Base-by-base conservation (phyloP, 352 stramenopile genomes). In the Phytophthora capsici region DNA sequence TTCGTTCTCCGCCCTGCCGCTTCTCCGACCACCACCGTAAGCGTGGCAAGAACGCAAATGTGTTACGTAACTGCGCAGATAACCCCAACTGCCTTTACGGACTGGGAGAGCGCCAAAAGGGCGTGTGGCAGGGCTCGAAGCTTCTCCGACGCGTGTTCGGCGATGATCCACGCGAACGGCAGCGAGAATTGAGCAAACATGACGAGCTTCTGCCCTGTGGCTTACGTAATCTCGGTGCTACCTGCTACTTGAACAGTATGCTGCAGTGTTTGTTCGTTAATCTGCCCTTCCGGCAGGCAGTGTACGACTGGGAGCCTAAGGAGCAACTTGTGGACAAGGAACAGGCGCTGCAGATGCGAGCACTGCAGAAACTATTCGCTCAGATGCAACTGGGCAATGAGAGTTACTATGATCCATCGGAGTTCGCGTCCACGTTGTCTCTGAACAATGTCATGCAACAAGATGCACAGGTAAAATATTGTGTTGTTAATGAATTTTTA, bases 231-330 rank as follows among this genome's bases (percentile, higher is more conserved):
- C 66, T 96, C 1, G 88, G 88, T 1, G 88, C 88, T n/a, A 96
- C 88, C 22, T 96, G 88, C 60, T 96, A 96, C 63, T 55, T 96
- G 28, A 94, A 94, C 71, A 95, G 86, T 50, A 92, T 96, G 84
- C 73, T 96, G 23, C 88, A 96, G 70, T 88, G 78, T 38, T 55
- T 96, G 25, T 96, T 93, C 65, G 81, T 86, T 28, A 92, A 88
- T 32, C 38, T 80, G 12, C 60, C 73, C 26, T 92, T 97, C 66
- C 84, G 89, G 19, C 67, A 80, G 5, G 84, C 84, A 0, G 83
- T 96, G 43, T 95, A 91, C 58, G 73, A 90, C 41, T 95, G 88
- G 88, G 71, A 85, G 54, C 86, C 88, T 7, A 89, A 91, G 52
- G 40, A 77, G 23, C 71, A 77, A 41, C 58, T 65, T 16, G 67